Conservation (phyloP, 2,329 filamentous ascomycete species). For the Kalaharituber pfeilii region DNA sequence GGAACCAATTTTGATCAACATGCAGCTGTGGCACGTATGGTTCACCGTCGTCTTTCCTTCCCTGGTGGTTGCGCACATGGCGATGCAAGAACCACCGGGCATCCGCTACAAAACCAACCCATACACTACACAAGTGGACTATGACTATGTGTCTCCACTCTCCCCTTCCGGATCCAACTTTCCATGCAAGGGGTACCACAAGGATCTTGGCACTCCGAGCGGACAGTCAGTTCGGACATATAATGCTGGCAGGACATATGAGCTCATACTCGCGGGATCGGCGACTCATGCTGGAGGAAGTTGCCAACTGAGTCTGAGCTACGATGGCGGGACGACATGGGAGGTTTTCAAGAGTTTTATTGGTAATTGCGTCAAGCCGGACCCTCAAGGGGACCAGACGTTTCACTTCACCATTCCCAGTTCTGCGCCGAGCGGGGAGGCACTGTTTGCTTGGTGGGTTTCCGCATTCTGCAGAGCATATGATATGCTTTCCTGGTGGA, state of each 20-base stretch:
- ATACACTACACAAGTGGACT: constrained; percentile 11
- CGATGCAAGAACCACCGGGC: constrained; percentile 11
- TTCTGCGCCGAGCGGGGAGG: not conserved
- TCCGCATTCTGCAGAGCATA: too few relatives aligned
- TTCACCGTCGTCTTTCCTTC: not conserved
- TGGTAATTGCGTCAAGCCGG: constrained; percentile 1
- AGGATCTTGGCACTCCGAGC: constrained; percentile 13
- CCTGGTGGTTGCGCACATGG: not conserved
- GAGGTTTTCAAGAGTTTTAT: not conserved
- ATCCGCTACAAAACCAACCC: constrained; percentile 18
- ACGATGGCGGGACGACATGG: constrained; percentile 1
- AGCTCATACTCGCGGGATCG: constrained; percentile 11
- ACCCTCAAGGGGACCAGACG: constrained; percentile 2
- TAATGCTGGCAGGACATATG: constrained; percentile 12
- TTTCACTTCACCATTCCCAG: constrained; percentile 7
- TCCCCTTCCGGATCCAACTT: constrained; percentile 16
- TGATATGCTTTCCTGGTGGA: not conserved
- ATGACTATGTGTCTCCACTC: constrained; percentile 16
- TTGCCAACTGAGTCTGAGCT: not conserved
- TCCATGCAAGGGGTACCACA: constrained; percentile 16
- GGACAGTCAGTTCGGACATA: constrained; percentile 14
- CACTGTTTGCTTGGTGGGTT: constrained; percentile 7
- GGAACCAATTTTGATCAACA: too few relatives aligned
- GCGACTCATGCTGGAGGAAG: constrained; percentile 14
- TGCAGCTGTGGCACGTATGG: not conserved